phyloP scores from a whole-genome alignment of 2,329 filamentous ascomycete genomes.

The Zymoseptoria crescenta region DNA sequence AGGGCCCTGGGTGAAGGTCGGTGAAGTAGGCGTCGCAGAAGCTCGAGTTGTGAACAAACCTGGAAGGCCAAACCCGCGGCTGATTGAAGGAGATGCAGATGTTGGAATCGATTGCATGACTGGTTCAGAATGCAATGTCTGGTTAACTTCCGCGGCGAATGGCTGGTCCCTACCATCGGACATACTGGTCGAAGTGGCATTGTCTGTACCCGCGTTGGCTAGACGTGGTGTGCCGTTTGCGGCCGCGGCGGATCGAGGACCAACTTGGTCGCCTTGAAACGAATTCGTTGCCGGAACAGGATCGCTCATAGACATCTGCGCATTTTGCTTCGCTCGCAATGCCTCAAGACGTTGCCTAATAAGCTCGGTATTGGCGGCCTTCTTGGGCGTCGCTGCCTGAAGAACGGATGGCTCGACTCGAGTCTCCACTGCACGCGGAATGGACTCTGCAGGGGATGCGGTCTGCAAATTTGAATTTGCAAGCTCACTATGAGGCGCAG shows the following conservation, averaged over 20 bases:
- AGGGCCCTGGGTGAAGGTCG: neutral
- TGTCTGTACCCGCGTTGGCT: neutral
- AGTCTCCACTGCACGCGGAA: neutral
- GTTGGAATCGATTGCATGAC: neutral
- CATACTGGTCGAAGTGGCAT: neutral
- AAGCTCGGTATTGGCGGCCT: conserved; percentile 52
- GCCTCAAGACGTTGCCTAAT: conserved; percentile 73
- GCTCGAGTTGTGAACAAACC: conserved; percentile 23
- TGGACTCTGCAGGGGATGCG: neutral
- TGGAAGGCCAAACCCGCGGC: conserved; percentile 17
- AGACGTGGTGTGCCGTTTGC: neutral
- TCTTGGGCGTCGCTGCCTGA: conserved; percentile 4
- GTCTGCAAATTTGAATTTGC: neutral
- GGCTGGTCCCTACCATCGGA: neutral
- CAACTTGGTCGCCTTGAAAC: neutral
- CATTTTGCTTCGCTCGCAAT: conserved; percentile 33
- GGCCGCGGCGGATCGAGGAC: neutral
- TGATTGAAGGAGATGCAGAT: conserved; percentile 8
- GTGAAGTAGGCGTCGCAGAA: neutral
- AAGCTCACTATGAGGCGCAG: conserved; percentile 3
- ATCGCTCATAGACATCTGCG: conserved; percentile 11
- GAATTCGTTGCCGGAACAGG: conserved; percentile 1
- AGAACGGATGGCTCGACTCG: neutral
- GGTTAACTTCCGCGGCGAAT: neutral
- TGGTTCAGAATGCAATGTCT: neutral